phyloP scores from a whole-genome alignment of 1,284 basidiomycete species.

The Leccinum ponderosum region DNA sequence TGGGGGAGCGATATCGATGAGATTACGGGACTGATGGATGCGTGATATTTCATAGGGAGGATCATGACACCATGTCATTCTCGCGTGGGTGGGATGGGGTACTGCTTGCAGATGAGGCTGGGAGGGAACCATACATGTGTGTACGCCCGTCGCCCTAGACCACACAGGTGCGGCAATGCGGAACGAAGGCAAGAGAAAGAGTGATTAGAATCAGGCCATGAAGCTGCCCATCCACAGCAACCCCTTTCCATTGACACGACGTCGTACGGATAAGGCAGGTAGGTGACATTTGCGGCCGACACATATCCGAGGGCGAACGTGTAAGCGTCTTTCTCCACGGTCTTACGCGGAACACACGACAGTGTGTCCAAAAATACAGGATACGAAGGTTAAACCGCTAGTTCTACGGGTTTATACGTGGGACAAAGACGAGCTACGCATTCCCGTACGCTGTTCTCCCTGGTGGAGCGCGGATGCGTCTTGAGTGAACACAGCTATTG shows the following conservation, averaged over 20 bases:
- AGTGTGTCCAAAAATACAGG: not conserved
- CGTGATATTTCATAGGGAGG: not conserved
- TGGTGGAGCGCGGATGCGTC: slow-evolving; percentile 6
- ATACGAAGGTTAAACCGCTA: not conserved
- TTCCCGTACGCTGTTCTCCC: slow-evolving; percentile 12
- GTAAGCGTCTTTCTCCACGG: slow-evolving; percentile 8
- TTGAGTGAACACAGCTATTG: slow-evolving; percentile 19
- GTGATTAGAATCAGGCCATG: slow-evolving; percentile 11
- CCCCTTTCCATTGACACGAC: slow-evolving; percentile 21
- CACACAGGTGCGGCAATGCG: slow-evolving; percentile 2
- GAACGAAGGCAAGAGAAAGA: slow-evolving; percentile 9
- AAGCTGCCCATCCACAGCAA: slow-evolving; percentile 16
- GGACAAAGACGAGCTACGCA: not conserved
- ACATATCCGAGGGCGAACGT: slow-evolving; percentile 8
- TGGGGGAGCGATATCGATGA: slow-evolving; percentile 20
- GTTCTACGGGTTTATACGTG: slow-evolving; percentile 3
- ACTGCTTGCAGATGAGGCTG: not conserved
- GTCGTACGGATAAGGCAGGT: slow-evolving; percentile 16
- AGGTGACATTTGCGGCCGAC: not conserved
- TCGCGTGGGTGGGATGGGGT: slow-evolving; percentile 9
- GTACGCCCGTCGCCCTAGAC: slow-evolving; percentile 17
- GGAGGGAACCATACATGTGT: slow-evolving; percentile 1
- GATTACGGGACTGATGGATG: slow-evolving; percentile 8
- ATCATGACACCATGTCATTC: slow-evolving; percentile 12
- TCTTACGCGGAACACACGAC: slow-evolving; percentile 8